phyloP scores from a whole-genome alignment of 2,329 filamentous ascomycete genomes.

The Calonectria multiphialidica region DNA sequence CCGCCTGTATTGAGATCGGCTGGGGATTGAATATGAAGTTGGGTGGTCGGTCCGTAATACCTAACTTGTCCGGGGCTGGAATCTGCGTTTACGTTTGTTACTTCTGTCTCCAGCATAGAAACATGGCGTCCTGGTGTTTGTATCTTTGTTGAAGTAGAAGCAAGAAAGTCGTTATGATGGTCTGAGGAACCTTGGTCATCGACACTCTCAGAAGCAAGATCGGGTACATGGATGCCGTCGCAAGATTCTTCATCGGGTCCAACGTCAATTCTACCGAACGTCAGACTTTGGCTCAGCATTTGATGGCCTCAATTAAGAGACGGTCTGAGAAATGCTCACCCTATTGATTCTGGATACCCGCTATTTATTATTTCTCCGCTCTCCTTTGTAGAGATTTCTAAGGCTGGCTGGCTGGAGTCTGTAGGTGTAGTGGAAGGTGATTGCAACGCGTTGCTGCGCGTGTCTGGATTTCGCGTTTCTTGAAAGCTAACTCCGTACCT shows the following conservation, averaged over 20 bases:
- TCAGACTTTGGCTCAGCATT: neutral
- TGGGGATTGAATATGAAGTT: slow-evolving; percentile 8
- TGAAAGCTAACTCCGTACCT: neutral
- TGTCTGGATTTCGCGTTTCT: neutral
- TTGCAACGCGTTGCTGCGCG: neutral
- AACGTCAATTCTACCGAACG: neutral
- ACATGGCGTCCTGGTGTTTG: neutral
- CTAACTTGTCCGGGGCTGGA: slow-evolving; percentile 2
- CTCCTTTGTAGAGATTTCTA: neutral
- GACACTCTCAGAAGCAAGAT: neutral
- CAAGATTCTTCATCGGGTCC: neutral
- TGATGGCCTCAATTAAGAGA: neutral
- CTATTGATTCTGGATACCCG: neutral
- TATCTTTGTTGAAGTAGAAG: neutral
- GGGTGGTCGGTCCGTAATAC: slow-evolving; percentile 12
- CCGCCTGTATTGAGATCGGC: neutral
- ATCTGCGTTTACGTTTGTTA: neutral
- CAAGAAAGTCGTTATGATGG: neutral
- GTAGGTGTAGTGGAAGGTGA: neutral
- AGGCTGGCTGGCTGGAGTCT: neutral
- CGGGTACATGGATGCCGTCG: neutral
- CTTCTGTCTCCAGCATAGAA: neutral
- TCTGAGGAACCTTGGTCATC: neutral
- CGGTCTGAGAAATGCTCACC: neutral
- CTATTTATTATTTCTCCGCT: neutral